Conservation (phyloP, 148 eudicot species). For the Euryodendron excelsum region DNA sequence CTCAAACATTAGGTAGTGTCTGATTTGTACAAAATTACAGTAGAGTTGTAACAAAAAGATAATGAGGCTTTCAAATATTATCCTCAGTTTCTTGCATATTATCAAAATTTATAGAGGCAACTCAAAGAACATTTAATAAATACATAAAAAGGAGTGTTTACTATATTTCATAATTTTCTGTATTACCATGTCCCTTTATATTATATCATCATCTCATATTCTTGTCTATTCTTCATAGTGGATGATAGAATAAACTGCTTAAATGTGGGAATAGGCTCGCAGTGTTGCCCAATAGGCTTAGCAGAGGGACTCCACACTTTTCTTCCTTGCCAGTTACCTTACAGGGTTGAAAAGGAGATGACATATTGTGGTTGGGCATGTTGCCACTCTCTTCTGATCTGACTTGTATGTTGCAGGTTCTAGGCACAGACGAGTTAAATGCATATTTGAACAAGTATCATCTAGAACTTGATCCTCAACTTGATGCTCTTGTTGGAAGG, state of each 20-base stretch:
- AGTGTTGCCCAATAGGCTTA: too few species aligned
- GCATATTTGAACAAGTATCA: conserved; percentile 40
- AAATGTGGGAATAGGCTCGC: not conserved
- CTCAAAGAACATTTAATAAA: not conserved
- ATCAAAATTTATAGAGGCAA: not conserved
- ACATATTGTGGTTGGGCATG: not conserved
- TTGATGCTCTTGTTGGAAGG: conserved; percentile 47
- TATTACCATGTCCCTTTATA: not conserved
- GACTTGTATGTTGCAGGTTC: conserved; percentile 26
- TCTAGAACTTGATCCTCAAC: conserved; percentile 45
- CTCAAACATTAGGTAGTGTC: too few species aligned
- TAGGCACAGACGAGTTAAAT: conserved; percentile 46
- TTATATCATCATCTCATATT: too few species aligned
- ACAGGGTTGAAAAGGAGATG: not conserved
- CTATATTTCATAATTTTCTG: not conserved
- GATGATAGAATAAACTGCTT: not conserved
- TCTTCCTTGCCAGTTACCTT: not conserved
- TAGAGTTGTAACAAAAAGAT: not conserved
- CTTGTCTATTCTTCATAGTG: too few species aligned
- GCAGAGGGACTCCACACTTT: not conserved
- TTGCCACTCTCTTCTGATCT: not conserved
- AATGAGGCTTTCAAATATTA: not conserved
- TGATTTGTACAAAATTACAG: too few species aligned
- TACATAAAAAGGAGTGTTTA: not conserved
- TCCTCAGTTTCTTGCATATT: not conserved